phyloP scores from a whole-genome alignment of 179 eudicot genomes.

The Beta corolliflora region DNA sequence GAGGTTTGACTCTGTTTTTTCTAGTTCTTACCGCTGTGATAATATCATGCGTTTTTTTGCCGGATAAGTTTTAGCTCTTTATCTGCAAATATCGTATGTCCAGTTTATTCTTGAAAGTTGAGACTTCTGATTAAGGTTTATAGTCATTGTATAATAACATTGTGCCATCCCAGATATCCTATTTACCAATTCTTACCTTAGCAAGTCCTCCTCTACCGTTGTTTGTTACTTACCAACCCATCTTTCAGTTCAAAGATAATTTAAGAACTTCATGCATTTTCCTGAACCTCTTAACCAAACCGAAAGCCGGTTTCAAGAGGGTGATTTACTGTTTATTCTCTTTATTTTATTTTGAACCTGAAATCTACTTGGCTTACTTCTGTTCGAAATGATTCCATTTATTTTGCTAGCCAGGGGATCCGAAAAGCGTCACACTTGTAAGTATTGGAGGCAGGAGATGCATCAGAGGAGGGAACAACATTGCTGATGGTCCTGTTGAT shows the following conservation, averaged over 20 bases:
- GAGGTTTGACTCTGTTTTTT: slow-evolving; percentile 53
- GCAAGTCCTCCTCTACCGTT: not conserved
- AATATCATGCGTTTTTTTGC: not conserved
- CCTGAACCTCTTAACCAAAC: not conserved
- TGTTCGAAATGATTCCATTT: slow-evolving; percentile 14
- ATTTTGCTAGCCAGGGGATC: slow-evolving; percentile 83
- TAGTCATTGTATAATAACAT: not conserved
- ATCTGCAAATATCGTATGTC: not conserved
- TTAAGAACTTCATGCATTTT: not conserved
- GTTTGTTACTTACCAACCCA: not conserved
- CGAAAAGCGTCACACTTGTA: slow-evolving; percentile 76
- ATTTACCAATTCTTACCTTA: not conserved
- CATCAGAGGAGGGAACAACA: slow-evolving; percentile 80
- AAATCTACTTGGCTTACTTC: not conserved
- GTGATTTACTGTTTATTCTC: not conserved
- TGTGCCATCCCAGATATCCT: not conserved
- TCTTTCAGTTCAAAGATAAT: not conserved
- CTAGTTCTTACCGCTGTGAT: not conserved
- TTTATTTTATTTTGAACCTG: not conserved
- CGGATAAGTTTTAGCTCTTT: slow-evolving; percentile 11
- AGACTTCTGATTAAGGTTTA: not conserved
- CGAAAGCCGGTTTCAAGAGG: not conserved
- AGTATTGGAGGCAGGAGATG: slow-evolving; percentile 73
- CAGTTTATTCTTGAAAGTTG: not conserved
- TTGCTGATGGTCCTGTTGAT: slow-evolving; percentile 70